Evolutionary conservation across 768 basidiomycete species (phyloP), one percentile per base, ranked within the genome.

Genomic region (Porpolomopsis calyptriformis): DNA sequence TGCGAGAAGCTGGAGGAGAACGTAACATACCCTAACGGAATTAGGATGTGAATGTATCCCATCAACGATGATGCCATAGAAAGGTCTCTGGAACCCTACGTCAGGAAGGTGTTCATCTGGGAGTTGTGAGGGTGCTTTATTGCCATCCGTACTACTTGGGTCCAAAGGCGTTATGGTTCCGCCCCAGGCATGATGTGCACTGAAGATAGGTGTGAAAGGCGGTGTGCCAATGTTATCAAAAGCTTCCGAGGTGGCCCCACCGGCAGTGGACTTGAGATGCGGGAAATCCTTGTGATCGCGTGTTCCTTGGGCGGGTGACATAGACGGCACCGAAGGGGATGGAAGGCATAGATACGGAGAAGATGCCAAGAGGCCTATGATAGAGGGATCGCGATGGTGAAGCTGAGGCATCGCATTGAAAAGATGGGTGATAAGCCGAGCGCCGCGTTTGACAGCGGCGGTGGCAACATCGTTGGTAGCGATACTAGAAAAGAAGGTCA

Each of bases 341-440:
- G 70, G 66, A 19, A 71, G n/a, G n/a, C n/a, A n/a, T n/a, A 70
- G 29, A 78, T 63, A 56, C 77, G 73, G 1, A 82, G 84, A 11
- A 33, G 87, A 76, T 22, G 88, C 88, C 43, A 94, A 65, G 6
- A 93, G 72, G 22, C 91, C 91, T 46, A 93, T 89, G 56, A 93
- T 88, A 9, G 86, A 86, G 9, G 91, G 90, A 59, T 92, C 89
- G 26, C 91, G 76, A 59, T 94, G 90, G 59, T 93, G 85, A 31
- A 88, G 63, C 55, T 85, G 85, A 11, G 85, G 85, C 89, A 91
- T 91, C 5, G 89, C 87, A 53, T 94, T 94, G 78, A 90, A 92
- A 20, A 93, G 68, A 62, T 93, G 91, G 0, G 91, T 93, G 53
- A 93, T 87, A 47, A 90, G 76, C n/a, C 78, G 72, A 4, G 88